These are phyloP conservation scores for Colletotrichum graminicola DNA, from an alignment of 2,329 filamentous ascomycete species.

Conservation along the genomic window DNA sequence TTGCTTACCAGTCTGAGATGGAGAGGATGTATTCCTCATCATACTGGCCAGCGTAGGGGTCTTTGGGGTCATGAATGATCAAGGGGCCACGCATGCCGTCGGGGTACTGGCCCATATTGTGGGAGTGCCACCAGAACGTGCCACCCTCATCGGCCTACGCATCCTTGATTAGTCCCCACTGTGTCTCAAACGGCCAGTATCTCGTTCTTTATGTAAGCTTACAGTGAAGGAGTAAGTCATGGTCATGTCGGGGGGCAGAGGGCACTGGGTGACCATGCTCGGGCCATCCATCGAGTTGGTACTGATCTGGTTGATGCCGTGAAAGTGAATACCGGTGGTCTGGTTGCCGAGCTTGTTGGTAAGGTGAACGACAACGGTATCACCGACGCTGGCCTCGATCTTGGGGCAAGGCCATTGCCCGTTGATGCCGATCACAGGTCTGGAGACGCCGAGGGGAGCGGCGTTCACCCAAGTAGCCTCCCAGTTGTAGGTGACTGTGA, in stretches of 20 bases:
- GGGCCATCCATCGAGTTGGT: conserved; percentile 72
- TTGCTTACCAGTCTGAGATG: conserved; percentile 52
- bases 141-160: conserved; percentile 52
- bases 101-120: conserved; percentile 73
- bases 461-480: conserved; percentile 56
- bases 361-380: conserved; percentile 62
- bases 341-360: conserved; percentile 66
- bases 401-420: conserved; percentile 71
- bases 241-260: conserved; percentile 63
- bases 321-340: conserved; percentile 67
- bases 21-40: conserved; percentile 69
- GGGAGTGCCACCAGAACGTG: conserved; percentile 71
- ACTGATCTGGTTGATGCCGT: conserved; percentile 68
- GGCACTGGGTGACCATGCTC: conserved; percentile 65
- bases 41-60: conserved; percentile 65
- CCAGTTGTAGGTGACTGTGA: conserved; percentile 54
- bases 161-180: not conserved
- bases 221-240: conserved; percentile 67
- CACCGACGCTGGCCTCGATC: conserved; percentile 64
- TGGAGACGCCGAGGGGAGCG: conserved; percentile 52
- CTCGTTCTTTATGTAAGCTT: conserved; percentile 37
- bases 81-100: conserved; percentile 74
- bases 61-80: conserved; percentile 69
- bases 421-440: conserved; percentile 67
- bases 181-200: not conserved